phyloP scores from a whole-genome alignment of 192 early-diverging fungal genomes.

The Coemansia pectinata region DNA sequence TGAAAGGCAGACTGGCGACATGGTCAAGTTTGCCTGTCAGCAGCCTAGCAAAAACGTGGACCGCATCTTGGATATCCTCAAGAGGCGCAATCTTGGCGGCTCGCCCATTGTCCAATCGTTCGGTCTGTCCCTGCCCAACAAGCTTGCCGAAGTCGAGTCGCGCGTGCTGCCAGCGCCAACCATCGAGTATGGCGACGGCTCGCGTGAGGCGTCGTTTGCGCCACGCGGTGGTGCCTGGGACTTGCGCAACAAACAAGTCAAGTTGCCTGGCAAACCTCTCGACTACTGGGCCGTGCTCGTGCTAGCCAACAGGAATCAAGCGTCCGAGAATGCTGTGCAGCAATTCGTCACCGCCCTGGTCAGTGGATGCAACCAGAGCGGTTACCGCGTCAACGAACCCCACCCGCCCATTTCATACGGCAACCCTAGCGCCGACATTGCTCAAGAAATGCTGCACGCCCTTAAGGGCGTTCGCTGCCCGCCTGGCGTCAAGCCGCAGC shows the following conservation, averaged over 20 bases:
- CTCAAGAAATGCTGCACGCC: conserved; percentile 66
- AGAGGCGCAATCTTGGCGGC: conserved; percentile 62
- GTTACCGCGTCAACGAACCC: conserved; percentile 60
- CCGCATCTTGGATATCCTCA: conserved; percentile 73
- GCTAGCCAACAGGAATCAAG: conserved; percentile 61
- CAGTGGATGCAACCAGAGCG: conserved; percentile 71
- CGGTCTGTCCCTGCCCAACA: conserved; percentile 65
- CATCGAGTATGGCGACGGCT: conserved; percentile 64
- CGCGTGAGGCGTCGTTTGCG: conserved; percentile 51
- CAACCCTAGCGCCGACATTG: conserved; percentile 66
- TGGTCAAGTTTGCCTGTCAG: conserved; percentile 93
- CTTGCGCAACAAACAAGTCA: conserved; percentile 77
- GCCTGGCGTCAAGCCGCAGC: conserved; percentile 64
- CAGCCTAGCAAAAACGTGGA: conserved; percentile 77
- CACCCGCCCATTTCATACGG: conserved; percentile 54
- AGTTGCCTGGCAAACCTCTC: conserved; percentile 66
- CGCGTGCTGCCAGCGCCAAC: conserved; percentile 79
- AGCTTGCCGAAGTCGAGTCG: conserved; percentile 71
- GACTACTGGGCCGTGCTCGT: conserved; percentile 80
- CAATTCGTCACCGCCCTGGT: conserved; percentile 76
- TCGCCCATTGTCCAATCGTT: conserved; percentile 80
- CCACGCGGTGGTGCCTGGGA: conserved; percentile 86
- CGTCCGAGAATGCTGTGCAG: conserved; percentile 60
- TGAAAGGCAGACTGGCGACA: conserved; percentile 86
- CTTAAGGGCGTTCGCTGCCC: conserved; percentile 67